These are phyloP conservation scores for Phytophthora hybrid DNA, from an alignment of 352 stramenopile species.

Conservation along the genomic window DNA sequence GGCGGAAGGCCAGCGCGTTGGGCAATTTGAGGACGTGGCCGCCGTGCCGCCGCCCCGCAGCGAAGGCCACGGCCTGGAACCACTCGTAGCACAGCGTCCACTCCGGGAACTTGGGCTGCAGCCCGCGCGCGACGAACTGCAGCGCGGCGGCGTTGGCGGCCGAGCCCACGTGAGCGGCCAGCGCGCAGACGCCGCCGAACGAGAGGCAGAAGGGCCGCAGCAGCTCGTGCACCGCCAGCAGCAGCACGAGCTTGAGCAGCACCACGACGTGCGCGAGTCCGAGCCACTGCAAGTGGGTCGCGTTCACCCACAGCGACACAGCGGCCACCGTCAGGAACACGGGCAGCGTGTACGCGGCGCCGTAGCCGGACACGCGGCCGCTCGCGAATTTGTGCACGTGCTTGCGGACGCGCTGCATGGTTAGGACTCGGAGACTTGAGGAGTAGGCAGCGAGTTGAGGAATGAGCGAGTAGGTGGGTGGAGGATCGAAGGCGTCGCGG, in stretches of 20 bases:
- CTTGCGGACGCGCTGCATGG: constrained; percentile 33
- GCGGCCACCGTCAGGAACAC: constrained; percentile 23
- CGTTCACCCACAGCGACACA: constrained; percentile 39
- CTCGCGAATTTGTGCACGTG: constrained; percentile 28
- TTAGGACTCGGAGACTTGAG: background rate
- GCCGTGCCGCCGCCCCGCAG: constrained; percentile 38
- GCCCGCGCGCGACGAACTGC: constrained; percentile 34
- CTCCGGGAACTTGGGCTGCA: constrained; percentile 41
- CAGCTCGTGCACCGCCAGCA: constrained; percentile 44
- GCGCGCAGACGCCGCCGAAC: constrained; percentile 34
- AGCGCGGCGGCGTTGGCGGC: constrained; percentile 35
- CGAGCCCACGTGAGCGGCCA: constrained; percentile 30
- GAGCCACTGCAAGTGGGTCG: constrained; percentile 39
- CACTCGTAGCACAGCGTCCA: constrained; percentile 57
- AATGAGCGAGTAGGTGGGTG: constrained; percentile 12
- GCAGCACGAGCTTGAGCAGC: constrained; percentile 31
- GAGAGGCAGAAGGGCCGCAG: constrained; percentile 53
- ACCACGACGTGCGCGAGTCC: constrained; percentile 28
- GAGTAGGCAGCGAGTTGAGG: constrained; percentile 11
- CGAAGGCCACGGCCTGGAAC: constrained; percentile 49
- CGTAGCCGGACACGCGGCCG: constrained; percentile 24
- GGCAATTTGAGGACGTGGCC: constrained; percentile 46
- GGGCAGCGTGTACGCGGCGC: constrained; percentile 31
- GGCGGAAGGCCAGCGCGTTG: constrained; percentile 47
- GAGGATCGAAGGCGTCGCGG: background rate